phyloP scores from a whole-genome alignment of 768 basidiomycete species.

The Suillus fuscotomentosus region DNA sequence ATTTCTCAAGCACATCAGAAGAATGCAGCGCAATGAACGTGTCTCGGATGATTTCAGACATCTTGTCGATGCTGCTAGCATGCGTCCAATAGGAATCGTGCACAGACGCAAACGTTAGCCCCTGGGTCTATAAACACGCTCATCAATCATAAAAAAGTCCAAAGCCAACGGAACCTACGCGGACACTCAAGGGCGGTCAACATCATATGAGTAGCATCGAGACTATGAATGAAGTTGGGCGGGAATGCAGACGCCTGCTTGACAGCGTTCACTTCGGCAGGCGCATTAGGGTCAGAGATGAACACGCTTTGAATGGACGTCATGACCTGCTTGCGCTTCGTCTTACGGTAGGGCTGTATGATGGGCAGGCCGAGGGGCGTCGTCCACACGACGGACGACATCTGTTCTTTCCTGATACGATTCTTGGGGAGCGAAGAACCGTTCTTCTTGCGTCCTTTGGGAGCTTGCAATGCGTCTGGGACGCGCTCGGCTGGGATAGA shows the following conservation, averaged over 20 bases:
- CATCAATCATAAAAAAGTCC: conserved; percentile 7
- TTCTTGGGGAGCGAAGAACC: conserved; percentile 23
- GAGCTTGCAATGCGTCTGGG: conserved; percentile 35
- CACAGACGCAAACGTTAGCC: conserved; percentile 88
- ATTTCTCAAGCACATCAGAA: conserved; percentile 73
- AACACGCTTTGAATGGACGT: conserved; percentile 85
- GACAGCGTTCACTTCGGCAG: conserved; percentile 73
- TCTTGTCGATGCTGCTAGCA: conserved; percentile 78
- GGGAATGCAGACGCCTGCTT: conserved; percentile 98
- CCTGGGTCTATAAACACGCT: conserved; percentile 49
- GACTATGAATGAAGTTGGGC: conserved; percentile 96
- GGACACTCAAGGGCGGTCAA: conserved; percentile 87
- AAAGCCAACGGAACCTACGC: conserved; percentile 43
- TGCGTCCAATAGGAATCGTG: conserved; percentile 99
- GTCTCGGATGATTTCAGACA: conserved; percentile 88
- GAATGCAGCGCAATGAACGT: conserved; percentile 93
- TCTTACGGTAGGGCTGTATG: conserved; percentile 93
- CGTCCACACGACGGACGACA: conserved; percentile 96
- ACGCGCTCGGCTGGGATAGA: conserved; percentile 77
- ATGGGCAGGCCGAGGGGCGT: conserved; percentile 94
- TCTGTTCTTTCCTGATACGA: conserved; percentile 78
- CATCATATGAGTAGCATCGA: conserved; percentile 99
- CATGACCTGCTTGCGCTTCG: conserved; percentile 76
- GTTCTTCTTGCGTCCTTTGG: conserved; percentile 6
- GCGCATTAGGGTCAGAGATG: conserved; percentile 82